These are phyloP conservation scores for Xylariales sp. DNA, from an alignment of 2,329 filamentous ascomycete genomes.

Conservation along the genomic window DNA sequence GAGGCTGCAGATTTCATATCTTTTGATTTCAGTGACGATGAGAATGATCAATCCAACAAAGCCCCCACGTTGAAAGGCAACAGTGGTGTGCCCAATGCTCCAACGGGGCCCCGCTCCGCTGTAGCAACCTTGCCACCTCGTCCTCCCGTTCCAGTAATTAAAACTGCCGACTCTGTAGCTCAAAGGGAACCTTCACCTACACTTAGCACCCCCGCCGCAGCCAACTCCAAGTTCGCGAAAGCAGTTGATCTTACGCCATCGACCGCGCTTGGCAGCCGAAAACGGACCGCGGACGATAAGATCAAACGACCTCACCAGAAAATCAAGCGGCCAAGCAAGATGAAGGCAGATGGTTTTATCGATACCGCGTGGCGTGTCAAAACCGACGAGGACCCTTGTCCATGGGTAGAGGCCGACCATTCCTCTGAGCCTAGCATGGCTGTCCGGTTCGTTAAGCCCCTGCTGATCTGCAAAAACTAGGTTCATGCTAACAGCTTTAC, in stretches of 20 bases:
- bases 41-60: slow-evolving; percentile 30
- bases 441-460: slow-evolving; percentile 51
- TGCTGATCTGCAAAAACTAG: neutral
- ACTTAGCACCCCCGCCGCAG: slow-evolving; percentile 1
- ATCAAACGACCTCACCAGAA: slow-evolving; percentile 56
- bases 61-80: slow-evolving; percentile 3
- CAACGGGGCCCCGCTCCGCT: slow-evolving; percentile 24
- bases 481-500: slow-evolving; percentile 7
- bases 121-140: slow-evolving; percentile 7
- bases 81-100: slow-evolving; percentile 27
- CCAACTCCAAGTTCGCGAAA: slow-evolving; percentile 10
- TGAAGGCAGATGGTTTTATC: slow-evolving; percentile 45
- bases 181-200: neutral
- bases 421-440: slow-evolving; percentile 47
- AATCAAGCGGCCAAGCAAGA: slow-evolving; percentile 47
- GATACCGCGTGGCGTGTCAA: slow-evolving; percentile 47
- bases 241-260: slow-evolving; percentile 30
- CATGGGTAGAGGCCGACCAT: slow-evolving; percentile 61
- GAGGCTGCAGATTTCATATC: slow-evolving; percentile 85
- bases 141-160: neutral
- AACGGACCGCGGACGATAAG: slow-evolving; percentile 69
- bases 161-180: neutral
- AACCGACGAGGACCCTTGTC: slow-evolving; percentile 40
- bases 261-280: slow-evolving; percentile 58
- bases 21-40: slow-evolving; percentile 63